These are phyloP conservation scores for Pseudogymnoascus sp. DNA, from an alignment of 2,329 filamentous ascomycete genomes.

Conservation along the genomic window DNA sequence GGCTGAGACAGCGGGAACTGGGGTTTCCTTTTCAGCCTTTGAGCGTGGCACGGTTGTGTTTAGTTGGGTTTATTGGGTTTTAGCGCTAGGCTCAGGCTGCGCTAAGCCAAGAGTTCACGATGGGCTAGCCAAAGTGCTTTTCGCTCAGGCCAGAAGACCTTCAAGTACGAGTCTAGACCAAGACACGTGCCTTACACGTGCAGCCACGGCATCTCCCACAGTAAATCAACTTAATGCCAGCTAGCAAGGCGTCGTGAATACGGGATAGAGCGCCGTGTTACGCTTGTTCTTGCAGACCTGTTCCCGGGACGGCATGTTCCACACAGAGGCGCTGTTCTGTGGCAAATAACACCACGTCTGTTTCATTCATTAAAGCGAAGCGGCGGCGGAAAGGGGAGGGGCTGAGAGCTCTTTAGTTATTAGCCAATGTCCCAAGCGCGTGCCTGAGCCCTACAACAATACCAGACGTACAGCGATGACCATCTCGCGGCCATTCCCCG, in stretches of 20 bases:
- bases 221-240: not conserved
- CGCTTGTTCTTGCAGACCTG: not conserved
- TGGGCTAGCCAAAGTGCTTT: not conserved
- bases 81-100: too few species aligned
- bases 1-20: not conserved
- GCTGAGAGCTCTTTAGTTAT: too few species aligned
- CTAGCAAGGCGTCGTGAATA: not conserved
- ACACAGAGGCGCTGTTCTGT: not conserved
- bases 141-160: not conserved
- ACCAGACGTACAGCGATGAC: too few species aligned
- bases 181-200: not conserved
- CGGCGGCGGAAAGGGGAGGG: too few species aligned
- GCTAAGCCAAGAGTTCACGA: not conserved
- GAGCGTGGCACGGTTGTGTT: not conserved
- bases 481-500: too few species aligned
- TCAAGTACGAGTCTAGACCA: not conserved
- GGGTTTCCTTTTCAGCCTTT: not conserved
- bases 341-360: not conserved
- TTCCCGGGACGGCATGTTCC: not conserved
- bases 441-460: too few species aligned
- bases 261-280: not conserved
- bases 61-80: not conserved
- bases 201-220: not conserved
- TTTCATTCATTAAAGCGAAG: not conserved
- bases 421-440: too few species aligned